Evolutionary conservation across 2,329 filamentous ascomycete species (phyloP).

Genomic region (Trichophyton verrucosum): DNA sequence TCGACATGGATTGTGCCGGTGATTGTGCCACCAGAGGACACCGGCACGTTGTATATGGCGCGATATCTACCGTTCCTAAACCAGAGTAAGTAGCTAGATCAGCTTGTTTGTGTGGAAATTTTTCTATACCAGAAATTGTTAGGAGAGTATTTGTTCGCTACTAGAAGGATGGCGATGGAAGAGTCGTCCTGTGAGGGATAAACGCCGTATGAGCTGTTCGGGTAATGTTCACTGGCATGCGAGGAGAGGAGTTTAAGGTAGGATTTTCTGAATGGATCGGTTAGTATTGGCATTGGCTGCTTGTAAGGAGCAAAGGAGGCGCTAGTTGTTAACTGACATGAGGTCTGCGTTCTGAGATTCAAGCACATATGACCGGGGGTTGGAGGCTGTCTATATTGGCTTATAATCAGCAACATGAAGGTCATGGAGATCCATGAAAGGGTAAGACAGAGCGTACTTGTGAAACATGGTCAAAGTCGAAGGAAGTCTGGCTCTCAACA

Average conservation of each 20-base stretch:
- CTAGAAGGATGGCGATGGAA: conserved; percentile 67
- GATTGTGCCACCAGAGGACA: conserved; percentile 48
- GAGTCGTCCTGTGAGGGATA: conserved; percentile 68
- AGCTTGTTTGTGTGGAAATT: background rate
- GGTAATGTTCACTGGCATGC: conserved; percentile 82
- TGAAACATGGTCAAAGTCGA: conserved; percentile 71
- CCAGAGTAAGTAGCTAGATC: background rate
- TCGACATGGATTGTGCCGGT: conserved; percentile 80
- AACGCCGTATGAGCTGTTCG: conserved; percentile 65
- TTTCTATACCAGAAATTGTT: conserved; percentile 78
- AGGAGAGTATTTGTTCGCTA: conserved; percentile 94
- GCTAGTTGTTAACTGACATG: background rate
- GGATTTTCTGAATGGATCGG: conserved; percentile 52
- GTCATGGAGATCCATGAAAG: conserved; percentile 8
- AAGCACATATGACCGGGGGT: conserved; percentile 62
- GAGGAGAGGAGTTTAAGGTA: conserved; percentile 62
- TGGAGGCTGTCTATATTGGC: conserved; percentile 59
- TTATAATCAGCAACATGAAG: background rate
- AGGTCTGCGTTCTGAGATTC: conserved; percentile 61
- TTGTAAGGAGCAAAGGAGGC: background rate
- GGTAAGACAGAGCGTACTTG: conserved; percentile 40
- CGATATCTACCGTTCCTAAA: conserved; percentile 90
- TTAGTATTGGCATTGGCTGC: background rate
- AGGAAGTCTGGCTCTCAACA: conserved; percentile 74
- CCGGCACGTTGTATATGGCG: conserved; percentile 67